Evolutionary conservation across 2,329 filamentous ascomycete genomes (phyloP), one percentile per base, ranked within the genome.

Genomic region (Lasiodiplodia theobromae): DNA sequence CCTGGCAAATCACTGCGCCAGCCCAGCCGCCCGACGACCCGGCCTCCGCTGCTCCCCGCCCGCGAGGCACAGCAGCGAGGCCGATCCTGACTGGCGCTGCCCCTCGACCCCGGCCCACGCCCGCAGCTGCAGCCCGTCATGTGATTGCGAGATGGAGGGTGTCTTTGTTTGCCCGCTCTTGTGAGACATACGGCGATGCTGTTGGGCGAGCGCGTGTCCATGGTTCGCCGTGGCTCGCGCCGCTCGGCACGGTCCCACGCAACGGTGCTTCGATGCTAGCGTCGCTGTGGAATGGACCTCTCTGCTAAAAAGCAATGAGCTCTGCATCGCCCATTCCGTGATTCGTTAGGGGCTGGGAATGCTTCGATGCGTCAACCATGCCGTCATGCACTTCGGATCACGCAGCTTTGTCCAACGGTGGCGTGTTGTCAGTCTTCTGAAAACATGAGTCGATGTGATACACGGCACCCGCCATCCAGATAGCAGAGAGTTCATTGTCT

Each of bases 211-310:
- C 21, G 57, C 57, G 14, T 25, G 40, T 31, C 58, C 58, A 63
- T 51, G 58, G 58, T 63, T 44, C 40, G 23, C 44, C 58, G 40
- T 34, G 58, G 58, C 38, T 49, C 57, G 23, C 57, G 57, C 40
- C 60, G 60, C 47, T 28, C 60, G 44, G 44, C 34, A 64, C 60
- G 60, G 60, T 64, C 60, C 47, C 60, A 64, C 34, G 40, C 58
- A 52, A 64, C 47, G 60, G 60, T 52, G 47, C 60, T 64, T 40
- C 37, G 28, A n/a, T 64, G 60, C 60, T 64, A 64, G 60, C 60
- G 31, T 34, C 16, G 60, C n/a, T 25, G 31, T 38, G 60, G 60
- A 64, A 52, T 52, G 44, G 44, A n/a, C 49, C 21, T 5, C 25
- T 49, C 40, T 34, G 23, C 23, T 25, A 49, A 53, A 64, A 64